Evolutionary conservation across 2,329 filamentous ascomycete species (phyloP).

Genomic region (Bipolaris oryzae): DNA sequence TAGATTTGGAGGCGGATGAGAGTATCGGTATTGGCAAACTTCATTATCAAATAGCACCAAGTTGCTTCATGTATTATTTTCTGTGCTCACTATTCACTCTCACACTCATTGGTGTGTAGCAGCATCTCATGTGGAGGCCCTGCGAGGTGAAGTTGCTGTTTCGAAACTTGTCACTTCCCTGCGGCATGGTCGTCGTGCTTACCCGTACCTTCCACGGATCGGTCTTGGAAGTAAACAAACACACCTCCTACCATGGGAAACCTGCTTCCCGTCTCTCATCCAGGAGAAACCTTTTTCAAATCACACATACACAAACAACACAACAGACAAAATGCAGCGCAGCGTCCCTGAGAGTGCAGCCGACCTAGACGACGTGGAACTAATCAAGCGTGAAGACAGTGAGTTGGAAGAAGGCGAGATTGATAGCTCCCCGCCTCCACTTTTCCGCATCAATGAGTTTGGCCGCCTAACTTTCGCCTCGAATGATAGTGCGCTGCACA

Average conservation of each 20-base stretch:
- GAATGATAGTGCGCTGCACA: neutral
- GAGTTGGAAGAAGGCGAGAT: conserved; percentile 8
- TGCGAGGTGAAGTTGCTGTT: neutral
- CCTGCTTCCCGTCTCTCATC: neutral
- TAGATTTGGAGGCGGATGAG: conserved; percentile 51
- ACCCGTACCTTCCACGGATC: neutral
- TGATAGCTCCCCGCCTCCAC: conserved; percentile 6
- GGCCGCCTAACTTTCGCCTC: neutral
- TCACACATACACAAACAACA: neutral
- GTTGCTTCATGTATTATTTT: neutral
- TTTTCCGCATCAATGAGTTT: conserved; percentile 6
- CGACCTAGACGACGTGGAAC: neutral
- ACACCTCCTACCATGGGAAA: neutral
- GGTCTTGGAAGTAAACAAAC: conserved; percentile 3
- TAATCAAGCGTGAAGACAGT: conserved; percentile 3
- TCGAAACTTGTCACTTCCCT: neutral
- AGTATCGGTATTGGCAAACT: neutral
- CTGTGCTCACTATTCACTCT: neutral
- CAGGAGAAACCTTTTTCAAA: neutral
- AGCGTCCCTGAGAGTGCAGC: neutral
- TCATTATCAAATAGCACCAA: neutral
- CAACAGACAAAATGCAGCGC: neutral
- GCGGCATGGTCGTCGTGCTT: neutral
- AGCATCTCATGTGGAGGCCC: neutral
- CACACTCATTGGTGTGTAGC: neutral